phyloP scores from a whole-genome alignment of 2,329 filamentous ascomycete species.

The Trichoderma semiorbis region DNA sequence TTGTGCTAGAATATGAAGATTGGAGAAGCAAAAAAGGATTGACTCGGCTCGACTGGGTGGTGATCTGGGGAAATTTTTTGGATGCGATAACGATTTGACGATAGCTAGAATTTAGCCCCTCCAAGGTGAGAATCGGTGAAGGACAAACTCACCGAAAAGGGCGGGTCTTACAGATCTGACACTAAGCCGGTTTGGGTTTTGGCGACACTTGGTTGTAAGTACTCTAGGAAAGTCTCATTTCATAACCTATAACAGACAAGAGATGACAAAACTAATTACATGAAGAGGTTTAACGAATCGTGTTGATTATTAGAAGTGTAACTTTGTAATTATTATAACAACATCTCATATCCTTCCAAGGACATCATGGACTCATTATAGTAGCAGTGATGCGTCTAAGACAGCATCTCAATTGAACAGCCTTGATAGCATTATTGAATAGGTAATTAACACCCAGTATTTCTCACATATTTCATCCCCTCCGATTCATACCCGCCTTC shows the following conservation, averaged over 20 bases:
- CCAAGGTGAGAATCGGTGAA: constrained; percentile 26
- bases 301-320: neutral
- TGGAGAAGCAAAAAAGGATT: neutral
- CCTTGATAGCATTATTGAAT: neutral
- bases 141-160: neutral
- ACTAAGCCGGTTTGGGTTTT: neutral
- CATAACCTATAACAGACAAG: neutral
- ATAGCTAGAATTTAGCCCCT: constrained; percentile 25
- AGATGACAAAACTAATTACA: neutral
- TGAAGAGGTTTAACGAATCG: neutral
- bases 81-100: constrained; percentile 20
- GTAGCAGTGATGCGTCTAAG: neutral
- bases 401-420: neutral
- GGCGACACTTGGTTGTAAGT: neutral
- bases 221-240: neutral
- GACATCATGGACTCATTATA: neutral
- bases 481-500: neutral
- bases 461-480: neutral
- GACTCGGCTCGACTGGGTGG: neutral
- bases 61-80: constrained; percentile 28
- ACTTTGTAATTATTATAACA: neutral
- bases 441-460: neutral
- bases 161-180: neutral
- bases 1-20: neutral
- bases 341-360: neutral